A percentile compares a stretch with the other conserved stretches of the same genome.
Conservation (phyloP, 2,329 filamentous ascomycete species). For the Chrysosphaeria jannelii region DNA sequence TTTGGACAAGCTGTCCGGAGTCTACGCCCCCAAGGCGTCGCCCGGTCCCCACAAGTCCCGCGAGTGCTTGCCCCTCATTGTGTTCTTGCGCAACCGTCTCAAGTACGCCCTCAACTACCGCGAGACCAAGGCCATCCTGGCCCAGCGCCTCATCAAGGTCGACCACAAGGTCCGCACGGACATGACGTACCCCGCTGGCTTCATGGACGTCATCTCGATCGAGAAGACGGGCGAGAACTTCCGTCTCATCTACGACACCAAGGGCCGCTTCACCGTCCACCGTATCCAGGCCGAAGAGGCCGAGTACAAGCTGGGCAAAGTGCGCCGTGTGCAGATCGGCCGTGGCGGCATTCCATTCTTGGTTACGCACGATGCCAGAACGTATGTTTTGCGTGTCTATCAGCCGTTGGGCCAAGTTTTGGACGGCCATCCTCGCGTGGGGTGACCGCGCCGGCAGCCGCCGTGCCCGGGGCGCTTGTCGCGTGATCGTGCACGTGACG, state of each 20-base stretch:
- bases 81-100: constrained; percentile 89
- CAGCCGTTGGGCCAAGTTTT: constrained; percentile 99
- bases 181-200: constrained; percentile 84
- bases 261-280: constrained; percentile 99
- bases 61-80: constrained; percentile 94
- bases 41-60: constrained; percentile 96
- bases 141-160: constrained; percentile 99
- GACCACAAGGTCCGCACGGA: constrained; percentile 99
- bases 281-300: constrained; percentile 96
- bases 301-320: constrained; percentile 99
- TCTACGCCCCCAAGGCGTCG: constrained; percentile 42
- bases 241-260: constrained; percentile 99
- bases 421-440: too few relatives aligned
- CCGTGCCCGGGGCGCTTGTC: too few relatives aligned
- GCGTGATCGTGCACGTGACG: too few relatives aligned
- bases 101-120: constrained; percentile 99
- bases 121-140: constrained; percentile 91
- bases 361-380: constrained; percentile 99
- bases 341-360: constrained; percentile 99
- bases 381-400: constrained; percentile 95
- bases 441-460: too few relatives aligned
- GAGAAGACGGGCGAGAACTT: constrained; percentile 99
- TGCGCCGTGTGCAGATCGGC: constrained; percentile 98
- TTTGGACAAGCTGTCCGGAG: constrained; percentile 95
- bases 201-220: constrained; percentile 98